These are phyloP conservation scores for Tripidium arundinaceum DNA, from an alignment of 202 grass and related monocot species.

Conservation along the genomic window DNA sequence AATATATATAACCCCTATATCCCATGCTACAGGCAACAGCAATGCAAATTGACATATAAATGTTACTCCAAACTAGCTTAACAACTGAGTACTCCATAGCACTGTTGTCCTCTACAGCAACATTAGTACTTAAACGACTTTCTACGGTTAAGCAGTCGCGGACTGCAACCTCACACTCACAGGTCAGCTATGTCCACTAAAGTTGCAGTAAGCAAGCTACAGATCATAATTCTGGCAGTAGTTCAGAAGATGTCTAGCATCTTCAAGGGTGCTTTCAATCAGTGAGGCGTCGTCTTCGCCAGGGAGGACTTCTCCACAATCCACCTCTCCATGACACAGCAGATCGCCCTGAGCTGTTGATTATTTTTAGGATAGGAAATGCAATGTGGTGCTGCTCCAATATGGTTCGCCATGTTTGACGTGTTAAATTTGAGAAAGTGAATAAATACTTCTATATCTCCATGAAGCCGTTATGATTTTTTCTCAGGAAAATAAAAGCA, in stretches of 20 bases:
- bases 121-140: not conserved
- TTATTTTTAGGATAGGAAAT: slow-evolving; percentile 39
- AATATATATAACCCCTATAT: no score
- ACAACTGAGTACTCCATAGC: not conserved
- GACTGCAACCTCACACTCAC: slow-evolving; percentile 7
- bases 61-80: no score
- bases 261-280: slow-evolving; percentile 23
- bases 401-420: not conserved
- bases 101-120: not conserved
- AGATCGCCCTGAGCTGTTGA: slow-evolving; percentile 56
- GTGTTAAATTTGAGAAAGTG: slow-evolving; percentile 2
- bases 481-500: not conserved
- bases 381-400: not conserved
- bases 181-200: slow-evolving; percentile 8
- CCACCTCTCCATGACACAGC: slow-evolving; percentile 64
- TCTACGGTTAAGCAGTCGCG: not conserved
- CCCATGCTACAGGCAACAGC: no score
- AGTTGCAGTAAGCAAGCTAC: slow-evolving; percentile 25
- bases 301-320: slow-evolving; percentile 36
- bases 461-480: not conserved
- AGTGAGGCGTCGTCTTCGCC: slow-evolving; percentile 4
- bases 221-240: slow-evolving; percentile 52
- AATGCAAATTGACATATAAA: no score
- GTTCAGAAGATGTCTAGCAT: slow-evolving; percentile 44
- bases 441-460: slow-evolving; percentile 14